These are phyloP conservation scores for Fusarium sp. DNA, from an alignment of 2,329 filamentous ascomycete species.

Conservation along the genomic window DNA sequence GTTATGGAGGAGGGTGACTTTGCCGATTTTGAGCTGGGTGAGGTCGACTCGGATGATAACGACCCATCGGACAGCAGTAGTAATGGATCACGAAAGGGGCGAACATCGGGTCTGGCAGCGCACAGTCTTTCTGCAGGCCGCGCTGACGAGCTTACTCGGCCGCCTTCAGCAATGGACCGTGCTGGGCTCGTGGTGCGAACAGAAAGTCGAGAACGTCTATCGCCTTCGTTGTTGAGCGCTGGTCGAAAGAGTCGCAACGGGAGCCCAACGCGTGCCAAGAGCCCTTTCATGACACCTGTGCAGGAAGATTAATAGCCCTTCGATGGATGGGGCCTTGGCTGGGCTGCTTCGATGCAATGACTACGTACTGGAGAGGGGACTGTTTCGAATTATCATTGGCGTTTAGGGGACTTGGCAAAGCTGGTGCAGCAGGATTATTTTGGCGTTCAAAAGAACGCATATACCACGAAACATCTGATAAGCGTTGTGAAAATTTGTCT, in stretches of 20 bases:
- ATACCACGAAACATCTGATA: slow-evolving; percentile 19
- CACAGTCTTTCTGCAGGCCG: slow-evolving; percentile 68
- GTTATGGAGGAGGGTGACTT: slow-evolving; percentile 84
- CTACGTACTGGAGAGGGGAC: not conserved
- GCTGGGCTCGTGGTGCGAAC: slow-evolving; percentile 82
- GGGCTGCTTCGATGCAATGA: not conserved
- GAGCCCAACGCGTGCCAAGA: slow-evolving; percentile 70
- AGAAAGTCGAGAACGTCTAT: slow-evolving; percentile 84
- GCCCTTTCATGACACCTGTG: slow-evolving; percentile 64
- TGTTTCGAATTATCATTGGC: slow-evolving; percentile 13
- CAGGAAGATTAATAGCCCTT: slow-evolving; percentile 52
- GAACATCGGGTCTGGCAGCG: slow-evolving; percentile 74
- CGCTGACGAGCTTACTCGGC: slow-evolving; percentile 59
- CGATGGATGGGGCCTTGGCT: not conserved
- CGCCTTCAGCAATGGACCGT: slow-evolving; percentile 66
- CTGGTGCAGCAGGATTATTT: not conserved
- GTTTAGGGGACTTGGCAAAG: slow-evolving; percentile 11
- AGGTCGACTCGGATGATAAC: slow-evolving; percentile 71
- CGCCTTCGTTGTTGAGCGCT: slow-evolving; percentile 65
- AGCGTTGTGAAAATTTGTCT: slow-evolving; percentile 18
- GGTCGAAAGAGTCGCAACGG: slow-evolving; percentile 67
- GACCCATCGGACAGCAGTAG: slow-evolving; percentile 72
- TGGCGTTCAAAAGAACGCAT: slow-evolving; percentile 31
- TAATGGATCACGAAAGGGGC: slow-evolving; percentile 65
- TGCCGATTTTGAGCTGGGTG: slow-evolving; percentile 81